Base-by-base conservation (phyloP, 768 basidiomycete genomes). In the Xerocomellus amylosporus region DNA sequence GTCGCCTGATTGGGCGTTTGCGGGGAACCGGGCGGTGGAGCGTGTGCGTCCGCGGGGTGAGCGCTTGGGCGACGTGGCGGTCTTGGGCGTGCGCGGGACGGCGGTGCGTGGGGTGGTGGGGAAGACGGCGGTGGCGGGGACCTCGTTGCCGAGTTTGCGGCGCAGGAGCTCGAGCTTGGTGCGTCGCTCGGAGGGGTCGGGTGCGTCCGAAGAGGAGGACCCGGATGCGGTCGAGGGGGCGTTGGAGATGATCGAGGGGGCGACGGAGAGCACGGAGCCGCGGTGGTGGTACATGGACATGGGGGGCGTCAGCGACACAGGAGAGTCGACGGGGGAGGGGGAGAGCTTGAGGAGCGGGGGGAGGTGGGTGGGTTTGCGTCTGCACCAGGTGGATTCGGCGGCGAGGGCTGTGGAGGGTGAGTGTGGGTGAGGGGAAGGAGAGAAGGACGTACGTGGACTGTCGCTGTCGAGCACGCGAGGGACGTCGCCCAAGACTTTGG, bases 111-210 rank as follows among this genome's bases (percentile, higher is more conserved):
- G 54, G 4, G 53, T 47, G 26, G 61, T 14, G 31, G 83, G 77
- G 68, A 87, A 87, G 46, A 88, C 81, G 30, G 86, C 76, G 36
- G 80, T 75, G 2, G 78, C 58, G 8, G 87, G 87, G 20, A 88
- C 81, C 26, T 78, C 81, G 19, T 85, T 76, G 0, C 87, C 87
- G 3, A 89, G 76, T 59, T 72, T 83, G 62, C 77, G 80, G 48
- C 81, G 75, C 46, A 89, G 71, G 31, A 81, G 75, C 46, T 85
- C 84, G 76, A 89, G 81, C 68, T 87, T 88, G 59, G 74, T 71
- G 44, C 79, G 76, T 22, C 83, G 77, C 15, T 75, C 45, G 41
- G 68, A 64, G 19, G 68, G 72, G 4, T 75, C 61, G 8, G 78
- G 73, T 8, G n/a, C 46, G 8, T 31, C 66, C 5, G 66, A 58